Evolutionary conservation across 139 green algal species (phyloP), one percentile per base, ranked within the genome.

Genomic region (Pleodorina starrii): DNA sequence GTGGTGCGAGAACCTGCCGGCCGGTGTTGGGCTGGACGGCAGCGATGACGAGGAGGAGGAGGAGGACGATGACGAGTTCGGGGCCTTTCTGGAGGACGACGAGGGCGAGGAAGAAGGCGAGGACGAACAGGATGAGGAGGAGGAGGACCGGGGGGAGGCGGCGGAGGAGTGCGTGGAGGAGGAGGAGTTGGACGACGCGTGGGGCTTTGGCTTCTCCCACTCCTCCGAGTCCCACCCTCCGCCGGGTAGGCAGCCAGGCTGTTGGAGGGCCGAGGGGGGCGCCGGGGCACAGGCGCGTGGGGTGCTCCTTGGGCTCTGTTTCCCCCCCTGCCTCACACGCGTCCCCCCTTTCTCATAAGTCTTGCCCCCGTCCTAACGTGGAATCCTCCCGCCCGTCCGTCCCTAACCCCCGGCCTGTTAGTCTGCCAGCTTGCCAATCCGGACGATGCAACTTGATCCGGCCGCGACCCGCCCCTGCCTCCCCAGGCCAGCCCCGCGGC

Each of bases 71-170:
- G 79, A 87, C 35, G 76, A 91, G 48, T 38, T 69, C 27, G 60
- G n/a, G 9, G 71, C 21, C 1, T 36, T 9, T 36, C 44, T 59
- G 27, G 86, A 87, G 19, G 86, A 74, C 0, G 76, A 74, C 21
- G 57, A 83, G 19, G 72, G 84, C 7, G 83, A 87, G 36, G 90
- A 90, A 48, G 79, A 43, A 5, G 85, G 86, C 48, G 71, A 51
- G 43, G 71, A 69, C n/a, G 60, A 77, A n/a, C 48, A 68, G 4
- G 80, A 11, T 4, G 57, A 57, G 4, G 68, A 89, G 17, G 80
- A 89, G 0, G 68, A 89, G 29, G 80, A 89, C n/a, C 51, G 59
- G 32, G 60, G 77, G 40, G 66, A 63, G 7, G 82, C 12, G 25
- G 66, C 29, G 0, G 51, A 84, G 6, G 75, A 90, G n/a, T n/a